Conservation (phyloP, 2,329 filamentous ascomycete genomes). For the Pyrenophora teres region DNA sequence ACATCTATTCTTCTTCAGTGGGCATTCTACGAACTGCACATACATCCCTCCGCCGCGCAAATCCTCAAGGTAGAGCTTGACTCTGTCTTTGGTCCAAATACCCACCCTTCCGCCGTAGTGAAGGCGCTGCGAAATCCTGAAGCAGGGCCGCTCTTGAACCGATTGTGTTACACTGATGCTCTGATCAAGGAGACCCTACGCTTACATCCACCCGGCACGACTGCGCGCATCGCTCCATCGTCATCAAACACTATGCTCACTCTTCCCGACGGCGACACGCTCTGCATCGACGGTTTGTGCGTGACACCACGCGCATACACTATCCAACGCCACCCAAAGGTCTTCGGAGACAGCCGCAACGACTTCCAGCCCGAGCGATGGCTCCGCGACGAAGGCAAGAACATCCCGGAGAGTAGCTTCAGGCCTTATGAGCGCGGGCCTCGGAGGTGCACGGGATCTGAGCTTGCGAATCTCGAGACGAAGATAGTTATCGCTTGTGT, state of each 20-base stretch:
- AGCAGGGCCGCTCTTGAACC: neutral
- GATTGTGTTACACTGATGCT: conserved; percentile 51
- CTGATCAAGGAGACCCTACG: conserved; percentile 53
- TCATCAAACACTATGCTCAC: conserved; percentile 15
- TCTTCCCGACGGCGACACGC: conserved; percentile 11
- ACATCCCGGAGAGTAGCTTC: conserved; percentile 53
- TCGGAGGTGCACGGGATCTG: conserved; percentile 61
- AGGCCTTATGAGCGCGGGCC: conserved; percentile 59
- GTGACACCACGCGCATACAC: conserved; percentile 18
- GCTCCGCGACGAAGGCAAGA: conserved; percentile 13
- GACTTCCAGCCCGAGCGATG: conserved; percentile 30
- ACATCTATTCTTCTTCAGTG: conserved; percentile 34
- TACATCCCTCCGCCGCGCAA: conserved; percentile 18
- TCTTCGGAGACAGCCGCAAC: conserved; percentile 22
- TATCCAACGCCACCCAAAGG: conserved; percentile 23
- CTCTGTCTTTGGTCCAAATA: neutral
- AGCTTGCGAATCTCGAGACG: conserved; percentile 58
- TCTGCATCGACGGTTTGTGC: conserved; percentile 18
- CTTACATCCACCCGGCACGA: conserved; percentile 45
- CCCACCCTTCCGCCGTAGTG: neutral
- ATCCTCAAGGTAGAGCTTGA: neutral
- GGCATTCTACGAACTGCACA: conserved; percentile 31
- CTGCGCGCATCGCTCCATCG: conserved; percentile 18
- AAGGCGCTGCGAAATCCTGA: neutral
- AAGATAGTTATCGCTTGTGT: conserved; percentile 57